Evolutionary conservation across 1,284 basidiomycete species (phyloP), one percentile per base, ranked within the genome.

Genomic region (Leucoagaricus sp.): DNA sequence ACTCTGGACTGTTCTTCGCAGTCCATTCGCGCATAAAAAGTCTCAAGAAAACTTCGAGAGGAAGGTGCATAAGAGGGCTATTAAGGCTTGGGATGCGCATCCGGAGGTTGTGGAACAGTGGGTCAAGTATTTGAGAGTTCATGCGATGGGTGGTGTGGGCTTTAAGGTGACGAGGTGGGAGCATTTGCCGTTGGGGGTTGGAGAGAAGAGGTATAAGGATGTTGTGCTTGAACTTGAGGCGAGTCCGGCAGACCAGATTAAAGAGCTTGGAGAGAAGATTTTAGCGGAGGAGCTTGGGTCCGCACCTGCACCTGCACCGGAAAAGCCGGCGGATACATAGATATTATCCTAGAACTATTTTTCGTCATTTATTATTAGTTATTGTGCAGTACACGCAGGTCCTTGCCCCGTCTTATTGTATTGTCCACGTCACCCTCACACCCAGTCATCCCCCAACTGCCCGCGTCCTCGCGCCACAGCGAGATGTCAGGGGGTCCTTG

Each of bases 41-140:
- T 80, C 84, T 19, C 95, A 98, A 74, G 95, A 99, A 76, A 98
- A 98, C 75, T 99, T 98, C 71, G 89, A 94, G 73, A 76, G 93
- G 29, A 82, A 79, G 65, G 89, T 91, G 55, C 91, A 96, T 69
- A 91, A 89, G 65, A 82, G 96, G 13, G 83, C 82, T 21, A 86
- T 99, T 75, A 96, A 96, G 74, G 89, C 95, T 1, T 98, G 84
- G 80, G 96, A 99, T 71, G 85, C 94, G 9, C 82, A 95, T 65
- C 78, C 83, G 1, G 84, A 88, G 61, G 87, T 93, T 2, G 80
- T 99, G 5, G 86, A 93, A 48, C 78, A 86, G 54, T 96, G 90
- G 91, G 75, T 95, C 51, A 78, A 82, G 61, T 98, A 97, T 70
- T 69, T 98, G 51, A 77, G 86, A 63, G 79, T 80, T 60, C 89